phyloP scores from a whole-genome alignment of 257 asterid species.

The Solanum pimpinellifolium region DNA sequence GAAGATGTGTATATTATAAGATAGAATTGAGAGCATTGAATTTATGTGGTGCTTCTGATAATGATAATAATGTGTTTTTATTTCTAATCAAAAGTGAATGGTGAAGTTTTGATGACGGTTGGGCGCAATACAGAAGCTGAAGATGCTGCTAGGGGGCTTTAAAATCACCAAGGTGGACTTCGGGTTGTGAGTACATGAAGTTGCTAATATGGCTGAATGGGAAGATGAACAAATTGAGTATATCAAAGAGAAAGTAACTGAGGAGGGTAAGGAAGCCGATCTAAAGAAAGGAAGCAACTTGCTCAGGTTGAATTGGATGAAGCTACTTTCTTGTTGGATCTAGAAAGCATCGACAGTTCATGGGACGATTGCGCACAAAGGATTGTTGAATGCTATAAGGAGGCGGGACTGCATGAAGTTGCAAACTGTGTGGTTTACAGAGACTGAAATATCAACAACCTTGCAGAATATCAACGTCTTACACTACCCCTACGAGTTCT shows the following conservation, averaged over 20 bases:
- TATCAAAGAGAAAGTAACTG: constrained; percentile 75
- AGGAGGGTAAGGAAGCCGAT: constrained; percentile 78
- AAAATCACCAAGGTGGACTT: constrained; percentile 96
- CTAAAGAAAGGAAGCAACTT: constrained; percentile 73
- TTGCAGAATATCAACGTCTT: background rate
- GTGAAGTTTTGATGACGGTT: constrained; percentile 13
- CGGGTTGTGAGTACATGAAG: constrained; percentile 91
- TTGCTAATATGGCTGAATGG: constrained; percentile 83
- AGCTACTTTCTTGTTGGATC: constrained; percentile 88
- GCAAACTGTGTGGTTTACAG: constrained; percentile 61
- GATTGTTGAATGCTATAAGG: constrained; percentile 66
- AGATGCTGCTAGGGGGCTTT: constrained; percentile 87
- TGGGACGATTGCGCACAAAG: constrained; percentile 66
- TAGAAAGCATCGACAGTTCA: constrained; percentile 78
- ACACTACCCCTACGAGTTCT: background rate
- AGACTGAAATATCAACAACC: constrained; percentile 15
- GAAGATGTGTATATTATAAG: too few relatives aligned
- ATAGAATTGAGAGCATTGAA: too few relatives aligned
- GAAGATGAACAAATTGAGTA: constrained; percentile 93
- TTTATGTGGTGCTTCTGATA: too few relatives aligned
- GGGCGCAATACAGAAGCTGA: constrained; percentile 71
- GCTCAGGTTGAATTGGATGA: constrained; percentile 86
- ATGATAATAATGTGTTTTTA: too few relatives aligned
- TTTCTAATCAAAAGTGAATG: too few relatives aligned
- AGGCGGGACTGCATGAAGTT: constrained; percentile 61